Percentiles rank a stretch among this genome's conserved stretches.
phyloP scores from a whole-genome alignment of 2,329 filamentous ascomycete species.

The Dothiorella sarmentorum region DNA sequence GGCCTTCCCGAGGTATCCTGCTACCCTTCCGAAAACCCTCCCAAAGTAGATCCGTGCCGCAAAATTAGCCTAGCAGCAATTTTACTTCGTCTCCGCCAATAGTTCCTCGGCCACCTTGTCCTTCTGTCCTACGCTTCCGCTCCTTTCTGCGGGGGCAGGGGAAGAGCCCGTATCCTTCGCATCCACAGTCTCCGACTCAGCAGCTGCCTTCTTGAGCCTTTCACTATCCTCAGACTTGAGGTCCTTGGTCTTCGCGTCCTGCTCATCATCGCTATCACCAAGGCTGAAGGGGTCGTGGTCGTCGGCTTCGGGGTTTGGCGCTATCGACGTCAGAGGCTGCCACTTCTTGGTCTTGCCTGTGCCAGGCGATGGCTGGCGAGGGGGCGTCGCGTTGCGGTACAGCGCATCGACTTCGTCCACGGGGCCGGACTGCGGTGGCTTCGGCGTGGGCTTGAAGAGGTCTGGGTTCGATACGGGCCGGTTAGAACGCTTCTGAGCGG shows the following conservation, averaged over 20 bases:
- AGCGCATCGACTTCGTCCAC: slow-evolving; percentile 76
- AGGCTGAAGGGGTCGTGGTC: slow-evolving; percentile 95
- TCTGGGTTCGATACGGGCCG: slow-evolving; percentile 72
- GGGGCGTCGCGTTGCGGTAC: slow-evolving; percentile 54
- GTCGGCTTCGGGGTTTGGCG: slow-evolving; percentile 74
- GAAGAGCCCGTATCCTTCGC: slow-evolving; percentile 10
- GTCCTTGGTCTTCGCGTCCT: slow-evolving; percentile 68
- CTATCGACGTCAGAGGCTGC: slow-evolving; percentile 86
- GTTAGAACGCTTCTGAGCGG: slow-evolving; percentile 54
- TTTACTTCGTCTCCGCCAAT: slow-evolving; percentile 25
- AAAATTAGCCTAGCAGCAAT: not conserved
- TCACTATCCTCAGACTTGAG: slow-evolving; percentile 52
- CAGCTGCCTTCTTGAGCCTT: slow-evolving; percentile 48
- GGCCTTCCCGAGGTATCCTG: slow-evolving; percentile 1
- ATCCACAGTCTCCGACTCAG: slow-evolving; percentile 46
- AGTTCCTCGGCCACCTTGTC: slow-evolving; percentile 47
- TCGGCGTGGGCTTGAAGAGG: slow-evolving; percentile 69
- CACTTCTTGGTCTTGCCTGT: slow-evolving; percentile 78
- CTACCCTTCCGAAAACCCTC: not conserved
- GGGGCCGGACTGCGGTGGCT: slow-evolving; percentile 54
- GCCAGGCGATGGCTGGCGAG: slow-evolving; percentile 29
- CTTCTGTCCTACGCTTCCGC: slow-evolving; percentile 42
- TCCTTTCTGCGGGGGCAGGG: slow-evolving; percentile 35
- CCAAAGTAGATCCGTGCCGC: not conserved
- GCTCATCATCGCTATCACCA: slow-evolving; percentile 92